Conservation (phyloP, 371 early-diverging fungal species). For the Actinomucor elegans region DNA sequence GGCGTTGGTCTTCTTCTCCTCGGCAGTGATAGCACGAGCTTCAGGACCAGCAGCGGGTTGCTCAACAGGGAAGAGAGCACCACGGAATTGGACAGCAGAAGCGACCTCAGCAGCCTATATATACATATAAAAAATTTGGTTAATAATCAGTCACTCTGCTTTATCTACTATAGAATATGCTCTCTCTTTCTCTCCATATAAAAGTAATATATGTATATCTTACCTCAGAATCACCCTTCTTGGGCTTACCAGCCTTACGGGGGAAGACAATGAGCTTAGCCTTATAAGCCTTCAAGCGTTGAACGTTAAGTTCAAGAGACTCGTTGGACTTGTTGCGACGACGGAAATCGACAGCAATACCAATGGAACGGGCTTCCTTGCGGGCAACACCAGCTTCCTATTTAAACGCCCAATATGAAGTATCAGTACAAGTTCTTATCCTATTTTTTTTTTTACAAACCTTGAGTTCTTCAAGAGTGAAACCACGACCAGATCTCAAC, state of each 20-base stretch:
- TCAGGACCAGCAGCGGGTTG: slow-evolving; percentile 68
- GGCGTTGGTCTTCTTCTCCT: slow-evolving; percentile 81
- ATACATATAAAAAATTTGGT: neutral
- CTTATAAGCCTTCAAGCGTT: slow-evolving; percentile 97
- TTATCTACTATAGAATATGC: too few relatives aligned
- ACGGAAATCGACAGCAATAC: slow-evolving; percentile 98
- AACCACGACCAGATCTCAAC: slow-evolving; percentile 98
- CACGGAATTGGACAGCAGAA: slow-evolving; percentile 74
- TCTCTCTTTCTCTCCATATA: too few relatives aligned
- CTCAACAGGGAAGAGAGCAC: slow-evolving; percentile 74
- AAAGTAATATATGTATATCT: neutral
- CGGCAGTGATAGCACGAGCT: slow-evolving; percentile 83
- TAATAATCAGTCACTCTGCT: too few relatives aligned
- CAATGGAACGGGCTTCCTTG: slow-evolving; percentile 96
- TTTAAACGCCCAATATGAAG: neutral
- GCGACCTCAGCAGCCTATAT: slow-evolving; percentile 66
- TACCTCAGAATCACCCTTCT: slow-evolving; percentile 72
- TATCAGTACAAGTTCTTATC: too few relatives aligned
- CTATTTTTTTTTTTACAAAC: slow-evolving; percentile 35
- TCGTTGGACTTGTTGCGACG: slow-evolving; percentile 98
- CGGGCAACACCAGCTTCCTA: slow-evolving; percentile 92
- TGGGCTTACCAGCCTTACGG: slow-evolving; percentile 85
- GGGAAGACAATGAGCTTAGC: slow-evolving; percentile 94
- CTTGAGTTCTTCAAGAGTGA: slow-evolving; percentile 98
- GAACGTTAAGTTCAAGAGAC: slow-evolving; percentile 92